A percentile compares a stretch with the other conserved stretches of the same genome.
Evolutionary conservation across 164 flowering plant species (phyloP).

Genomic region (Liriodendron chinense): DNA sequence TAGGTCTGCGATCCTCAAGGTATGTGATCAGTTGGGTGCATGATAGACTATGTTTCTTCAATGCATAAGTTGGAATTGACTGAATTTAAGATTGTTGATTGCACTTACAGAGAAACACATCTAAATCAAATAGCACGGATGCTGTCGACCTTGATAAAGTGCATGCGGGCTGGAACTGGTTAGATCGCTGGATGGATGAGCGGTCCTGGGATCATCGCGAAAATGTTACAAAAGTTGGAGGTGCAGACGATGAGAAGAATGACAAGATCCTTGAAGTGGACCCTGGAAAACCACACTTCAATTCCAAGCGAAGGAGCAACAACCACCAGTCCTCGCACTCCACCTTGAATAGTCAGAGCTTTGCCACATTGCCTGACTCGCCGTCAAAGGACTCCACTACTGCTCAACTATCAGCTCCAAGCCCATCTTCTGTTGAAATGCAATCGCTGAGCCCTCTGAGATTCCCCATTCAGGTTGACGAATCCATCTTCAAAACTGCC

Average conservation of each 20-base stretch:
- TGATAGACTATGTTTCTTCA: not conserved
- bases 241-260: conserved; percentile 45
- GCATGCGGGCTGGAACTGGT: conserved; percentile 33
- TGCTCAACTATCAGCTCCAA: conserved; percentile 34
- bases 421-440: conserved; percentile 37
- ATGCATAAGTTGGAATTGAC: not conserved
- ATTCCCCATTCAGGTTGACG: conserved; percentile 27
- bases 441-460: conserved; percentile 34
- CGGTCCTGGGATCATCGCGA: conserved; percentile 23
- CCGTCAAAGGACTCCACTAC: conserved; percentile 44
- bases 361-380: conserved; percentile 31
- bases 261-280: conserved; percentile 81
- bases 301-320: conserved; percentile 23
- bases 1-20: conserved; percentile 42
- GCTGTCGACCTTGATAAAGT: conserved; percentile 17
- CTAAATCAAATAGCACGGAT: conserved; percentile 36
- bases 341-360: conserved; percentile 32
- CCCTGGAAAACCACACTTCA: conserved; percentile 61
- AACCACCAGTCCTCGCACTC: conserved; percentile 22
- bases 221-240: conserved; percentile 15
- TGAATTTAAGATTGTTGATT: not conserved
- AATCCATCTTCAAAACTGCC: conserved; percentile 27
- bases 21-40: conserved; percentile 13
- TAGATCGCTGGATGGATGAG: conserved; percentile 58
- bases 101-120: conserved; percentile 44